Base-by-base conservation (phyloP, 1,284 basidiomycete genomes). In the Hemileia vastatrix region DNA sequence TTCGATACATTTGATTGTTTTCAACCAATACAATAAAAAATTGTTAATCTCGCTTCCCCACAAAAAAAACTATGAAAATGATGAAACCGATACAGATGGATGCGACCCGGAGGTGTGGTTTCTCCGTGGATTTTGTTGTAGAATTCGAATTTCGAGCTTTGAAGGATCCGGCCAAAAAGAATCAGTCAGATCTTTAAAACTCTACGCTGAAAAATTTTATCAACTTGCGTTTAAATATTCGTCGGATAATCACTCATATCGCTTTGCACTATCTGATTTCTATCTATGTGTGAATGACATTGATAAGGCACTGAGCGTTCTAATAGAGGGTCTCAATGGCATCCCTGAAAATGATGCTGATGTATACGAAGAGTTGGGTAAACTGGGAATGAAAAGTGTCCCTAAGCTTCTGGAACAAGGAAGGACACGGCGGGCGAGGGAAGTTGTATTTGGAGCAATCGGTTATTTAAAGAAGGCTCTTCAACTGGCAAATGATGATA, bases 201-300 rank as follows among this genome's bases (percentile, higher is more conserved):
- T 9, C 23, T 33, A 9, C 21, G 49, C 57, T n/a, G 49, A 52
- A 18, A 27, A 44, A 40, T n/a, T 32, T n/a, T n/a, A 51, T n/a
- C 36, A 59, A 49, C 19, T 43, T 1, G 57, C 57, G 2, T 40
- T 59, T 24, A 15, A 27, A 4, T 40, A 51, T 40, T 59, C 57
- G 5, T 24, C 45, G 47, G 48, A 36, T 1, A 48, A 47, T 4
- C 40, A 24, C 49, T 13, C 48, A 0, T 59, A 59, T 32, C 57
- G 47, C 1, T 59, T 59, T 51, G 57, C 57, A 9, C n/a, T 59
- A 24, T 40, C 57, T 1, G 57, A 59, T 6, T 59, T 59, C 19
- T 59, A 59, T 36, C 32, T 36, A 4, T 43, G 36, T 1, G 52
- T 18, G 3, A n/a, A 32, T 40, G 21, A 36, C 2, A 13, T 59